Base-by-base conservation (phyloP, 208 protist genomes). In the Acanthamoeba comandoni region DNA sequence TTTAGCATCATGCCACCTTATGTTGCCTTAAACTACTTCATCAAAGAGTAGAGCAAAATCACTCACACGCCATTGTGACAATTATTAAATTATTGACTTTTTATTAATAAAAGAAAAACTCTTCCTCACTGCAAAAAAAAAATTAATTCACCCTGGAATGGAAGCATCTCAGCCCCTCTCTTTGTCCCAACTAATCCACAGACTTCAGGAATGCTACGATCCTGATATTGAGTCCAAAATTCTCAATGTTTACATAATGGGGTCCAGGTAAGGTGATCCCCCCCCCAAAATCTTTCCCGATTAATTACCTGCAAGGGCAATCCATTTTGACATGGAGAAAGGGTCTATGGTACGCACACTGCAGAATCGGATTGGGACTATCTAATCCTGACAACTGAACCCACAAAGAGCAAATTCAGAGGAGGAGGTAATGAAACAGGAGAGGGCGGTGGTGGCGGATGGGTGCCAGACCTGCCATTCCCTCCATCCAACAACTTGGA, bases 281-380 rank as follows among this genome's bases (percentile, higher is more conserved):
- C 57, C 77, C 53, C 75, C 29, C n/a, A 11, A 51, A n/a, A 13
- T 12, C 7, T 67, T 9, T 65, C 11, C n/a, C 9, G 31, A 0
- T 58, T 35, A 31, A 9, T 70, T n/a, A 70, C n/a, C n/a, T n/a
- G n/a, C n/a, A n/a, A n/a, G n/a, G n/a, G n/a, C n/a, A n/a, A n/a
- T n/a, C n/a, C n/a, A n/a, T n/a, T 22, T 12, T 70, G n/a, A 22
- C 11, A 12, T 70, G 39, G 22, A 13, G 9, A 53, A 12, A 88
- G 79, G 57, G 79, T 88, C n/a, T 88, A 88, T 19, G 79, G 79
- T 35, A 88, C 79, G 13, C 31, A 29, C 57, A 70, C 48, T n/a
- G 15, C 79, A 5, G 5, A 65, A n/a, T 88, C 79, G 8, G 79
- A 88, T 49, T 88, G 79, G 79, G 79, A 88, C 57, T 88, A 88